Percentiles rank a stretch among this genome's conserved stretches.
Evolutionary conservation across 129 eudicot genomes (phyloP).

Genomic region (Rutidosis leptorrhynchoides): DNA sequence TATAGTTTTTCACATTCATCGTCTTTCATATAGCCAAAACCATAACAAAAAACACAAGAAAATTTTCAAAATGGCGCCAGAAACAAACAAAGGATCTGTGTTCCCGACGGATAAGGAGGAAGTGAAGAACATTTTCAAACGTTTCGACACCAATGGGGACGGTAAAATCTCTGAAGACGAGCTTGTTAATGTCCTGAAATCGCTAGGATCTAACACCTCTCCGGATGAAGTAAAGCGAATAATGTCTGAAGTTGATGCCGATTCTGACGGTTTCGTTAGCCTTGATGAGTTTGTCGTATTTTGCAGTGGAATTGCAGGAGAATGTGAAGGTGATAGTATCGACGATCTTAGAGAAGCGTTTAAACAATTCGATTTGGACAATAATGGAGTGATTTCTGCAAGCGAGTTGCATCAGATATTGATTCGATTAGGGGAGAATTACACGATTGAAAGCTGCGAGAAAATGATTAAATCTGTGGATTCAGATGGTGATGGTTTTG

Average conservation of each 20-base stretch:
- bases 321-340: neutral
- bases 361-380: constrained; percentile 57
- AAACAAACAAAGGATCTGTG: constrained; percentile 18
- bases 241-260: constrained; percentile 18
- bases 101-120: constrained; percentile 51
- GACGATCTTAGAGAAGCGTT: constrained; percentile 52
- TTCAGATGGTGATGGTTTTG: constrained; percentile 76
- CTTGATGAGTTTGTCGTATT: constrained; percentile 19
- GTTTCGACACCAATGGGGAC: constrained; percentile 80
- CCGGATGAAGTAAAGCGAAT: constrained; percentile 16
- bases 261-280: constrained; percentile 21
- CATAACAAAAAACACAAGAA: neutral
- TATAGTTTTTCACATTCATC: constrained; percentile 7
- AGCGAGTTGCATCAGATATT: constrained; percentile 71
- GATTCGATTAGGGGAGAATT: constrained; percentile 57
- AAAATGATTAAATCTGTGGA: constrained; percentile 72
- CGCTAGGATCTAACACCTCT: constrained; percentile 12
- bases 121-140: constrained; percentile 56
- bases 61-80: constrained; percentile 25
- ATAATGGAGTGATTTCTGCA: constrained; percentile 64
- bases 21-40: neutral
- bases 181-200: constrained; percentile 44
- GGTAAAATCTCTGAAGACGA: constrained; percentile 64
- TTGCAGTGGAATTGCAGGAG: constrained; percentile 15
- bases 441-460: constrained; percentile 49